Evolutionary conservation across 148 eudicot species (phyloP), one percentile per base, ranked within the genome.

Genomic region (Vaccinium macrocarpon): DNA sequence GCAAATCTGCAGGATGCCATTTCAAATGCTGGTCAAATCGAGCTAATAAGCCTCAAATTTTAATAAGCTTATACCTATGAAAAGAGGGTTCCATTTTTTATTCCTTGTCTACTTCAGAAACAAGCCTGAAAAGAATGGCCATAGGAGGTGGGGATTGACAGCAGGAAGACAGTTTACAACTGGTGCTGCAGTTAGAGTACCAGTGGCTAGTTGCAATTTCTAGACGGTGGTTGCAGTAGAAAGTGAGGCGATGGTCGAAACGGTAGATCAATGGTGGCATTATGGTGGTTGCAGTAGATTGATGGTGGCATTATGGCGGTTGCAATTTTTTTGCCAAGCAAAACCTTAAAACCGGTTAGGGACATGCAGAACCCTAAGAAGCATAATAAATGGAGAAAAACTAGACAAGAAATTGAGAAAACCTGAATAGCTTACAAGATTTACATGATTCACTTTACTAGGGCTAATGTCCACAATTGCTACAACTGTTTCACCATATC

Each of bases 21-120:
- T 52, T 70, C 27, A 27, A 50, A 27, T 49, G 46, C 21, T 27
- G 21, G 83, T 81, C 75, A 81, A 48, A 19, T 32, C 16, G 18
- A 35, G 64, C 27, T 50, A 32, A 50, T 8, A 19, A 62, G 18
- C 82, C 82, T 57, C 70, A 55, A 27, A 79, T 79, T 79, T 56
- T 19, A 52, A 53, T 78, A 53, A 27, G 15, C 42, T 52, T 76
- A 76, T 6, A n/a, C 2, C 7, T 9, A 68, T 18, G 15, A 25
- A 78, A 27, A 49, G 19, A 2, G 1, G 42, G 57, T 42, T 55
- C 48, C 52, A 55, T 50, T 55, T 27, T 55, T 16, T 49, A 78
- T 78, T 27, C 81, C 62, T 27, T 29, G 66, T 35, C 81, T 78
- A 51, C 80, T 52, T 77, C 53, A 78, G 81, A 32, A 15, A 78